Base-by-base conservation (phyloP, 331 rosid species). In the Telfairia occidentalis region DNA sequence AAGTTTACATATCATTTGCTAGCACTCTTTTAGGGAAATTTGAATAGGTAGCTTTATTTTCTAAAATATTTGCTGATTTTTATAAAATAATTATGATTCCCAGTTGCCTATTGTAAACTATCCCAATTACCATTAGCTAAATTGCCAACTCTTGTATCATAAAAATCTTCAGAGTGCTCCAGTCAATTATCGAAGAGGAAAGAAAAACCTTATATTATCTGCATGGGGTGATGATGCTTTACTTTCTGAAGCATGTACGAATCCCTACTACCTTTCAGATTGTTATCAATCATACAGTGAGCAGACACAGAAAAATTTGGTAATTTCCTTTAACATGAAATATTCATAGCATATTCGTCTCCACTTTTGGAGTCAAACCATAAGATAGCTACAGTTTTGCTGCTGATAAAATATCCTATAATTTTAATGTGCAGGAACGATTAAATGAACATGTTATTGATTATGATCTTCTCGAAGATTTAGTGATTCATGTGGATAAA, bases 191-290 rank as follows among this genome's bases (percentile, higher is more conserved):
- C 88, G 82, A 83, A 82, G 96, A 85, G 98, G 98, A 55, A 91
- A 89, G 86, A 94, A 94, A 84, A 94, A 91, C 86, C 91, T 94
- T 81, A 89, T 84, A 82, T 80, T 88, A 82, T 91, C 97, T 65
- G 95, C 73, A 28, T 94, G 98, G 98, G 98, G 98, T 61, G 97
- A 94, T 53, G 98, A 94, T 67, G 80, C 92, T 78, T 18, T 90
- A 65, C 98, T 90, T 53, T 90, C 96, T 5, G 97, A 89, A 84
- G 90, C 83, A 71, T 40, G 54, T 75, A 35, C 81, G 43, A 94
- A 94, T 80, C 98, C 97, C 4, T 66, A 83, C 83, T 94, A 85
- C 81, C 76, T 55, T 74, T 77, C 87, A 70, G 86, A 85, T 82
- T 76, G 57, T 79, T 94, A 91, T 84, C 85, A 86, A 66, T 84